Evolutionary conservation across 129 eudicot genomes (phyloP).

Genomic region (sunflower (Helianthus annuus)): DNA sequence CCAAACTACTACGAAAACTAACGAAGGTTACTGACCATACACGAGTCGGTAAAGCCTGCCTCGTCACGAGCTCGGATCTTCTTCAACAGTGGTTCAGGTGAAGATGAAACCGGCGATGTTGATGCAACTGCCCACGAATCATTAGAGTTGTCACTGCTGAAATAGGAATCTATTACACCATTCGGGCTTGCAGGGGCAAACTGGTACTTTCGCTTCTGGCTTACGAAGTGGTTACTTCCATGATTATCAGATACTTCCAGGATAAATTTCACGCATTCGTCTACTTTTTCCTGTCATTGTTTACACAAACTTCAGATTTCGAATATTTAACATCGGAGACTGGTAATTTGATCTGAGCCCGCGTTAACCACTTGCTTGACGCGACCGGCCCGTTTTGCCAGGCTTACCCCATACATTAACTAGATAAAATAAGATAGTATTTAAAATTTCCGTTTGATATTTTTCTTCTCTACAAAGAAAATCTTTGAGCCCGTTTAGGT

Average conservation of each 20-base stretch:
- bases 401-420: no score
- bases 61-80: constrained; percentile 38
- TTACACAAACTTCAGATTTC: constrained; percentile 12
- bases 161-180: constrained; percentile 66
- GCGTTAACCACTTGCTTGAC: no score
- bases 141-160: constrained; percentile 55
- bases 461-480: constrained; percentile 17
- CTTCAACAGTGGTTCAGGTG: constrained; percentile 64
- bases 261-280: constrained; percentile 55
- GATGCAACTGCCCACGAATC: constrained; percentile 56
- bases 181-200: constrained; percentile 62
- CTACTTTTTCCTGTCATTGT: constrained; percentile 59
- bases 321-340: background rate
- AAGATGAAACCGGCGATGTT: constrained; percentile 44
- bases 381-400: no score
- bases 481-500: constrained; percentile 44
- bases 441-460: no score
- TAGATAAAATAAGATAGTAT: no score
- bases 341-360: no score
- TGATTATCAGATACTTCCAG: constrained; percentile 37
- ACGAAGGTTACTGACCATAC: background rate
- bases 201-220: constrained; percentile 51
- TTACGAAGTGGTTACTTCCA: constrained; percentile 16
- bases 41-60: background rate
- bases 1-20: background rate